A percentile compares a stretch with the other conserved stretches of the same genome.
phyloP scores from a whole-genome alignment of 441 rosid species.

The Pelargonium myrrhifolium region DNA sequence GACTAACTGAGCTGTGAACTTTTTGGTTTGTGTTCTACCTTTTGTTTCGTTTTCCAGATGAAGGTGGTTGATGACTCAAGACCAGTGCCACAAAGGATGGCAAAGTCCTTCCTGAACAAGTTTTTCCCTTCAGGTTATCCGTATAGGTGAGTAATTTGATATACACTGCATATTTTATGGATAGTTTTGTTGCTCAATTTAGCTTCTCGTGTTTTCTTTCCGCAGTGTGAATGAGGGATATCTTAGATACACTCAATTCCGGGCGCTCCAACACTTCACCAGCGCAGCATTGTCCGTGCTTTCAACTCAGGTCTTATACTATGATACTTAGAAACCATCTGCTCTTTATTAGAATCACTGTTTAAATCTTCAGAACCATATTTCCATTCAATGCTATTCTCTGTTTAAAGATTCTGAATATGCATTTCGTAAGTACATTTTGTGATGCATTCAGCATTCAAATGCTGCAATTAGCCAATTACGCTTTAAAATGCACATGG shows the following conservation, averaged over 20 bases:
- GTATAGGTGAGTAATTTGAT: constrained; percentile 47
- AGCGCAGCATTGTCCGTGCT: constrained; percentile 83
- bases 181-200: not conserved
- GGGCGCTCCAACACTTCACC: constrained; percentile 78
- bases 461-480: too few species aligned
- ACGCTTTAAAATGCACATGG: too few species aligned
- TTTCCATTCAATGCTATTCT: too few species aligned
- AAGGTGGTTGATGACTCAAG: constrained; percentile 69
- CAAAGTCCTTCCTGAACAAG: constrained; percentile 66
- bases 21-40: too few species aligned
- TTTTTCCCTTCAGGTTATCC: constrained; percentile 96
- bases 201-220: constrained; percentile 16
- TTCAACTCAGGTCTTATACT: constrained; percentile 79
- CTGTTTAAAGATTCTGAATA: too few species aligned
- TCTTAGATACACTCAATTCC: constrained; percentile 80
- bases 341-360: not conserved
- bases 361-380: not conserved
- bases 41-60: constrained; percentile 38
- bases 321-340: constrained; percentile 5
- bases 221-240: constrained; percentile 89
- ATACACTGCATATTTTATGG: not conserved
- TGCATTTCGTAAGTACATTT: too few species aligned
- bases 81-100: constrained; percentile 46
- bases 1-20: too few species aligned
- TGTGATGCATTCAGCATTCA: too few species aligned